Evolutionary conservation across 192 early-diverging fungal genomes (phyloP).

Genomic region (Coemansia aciculifera): DNA sequence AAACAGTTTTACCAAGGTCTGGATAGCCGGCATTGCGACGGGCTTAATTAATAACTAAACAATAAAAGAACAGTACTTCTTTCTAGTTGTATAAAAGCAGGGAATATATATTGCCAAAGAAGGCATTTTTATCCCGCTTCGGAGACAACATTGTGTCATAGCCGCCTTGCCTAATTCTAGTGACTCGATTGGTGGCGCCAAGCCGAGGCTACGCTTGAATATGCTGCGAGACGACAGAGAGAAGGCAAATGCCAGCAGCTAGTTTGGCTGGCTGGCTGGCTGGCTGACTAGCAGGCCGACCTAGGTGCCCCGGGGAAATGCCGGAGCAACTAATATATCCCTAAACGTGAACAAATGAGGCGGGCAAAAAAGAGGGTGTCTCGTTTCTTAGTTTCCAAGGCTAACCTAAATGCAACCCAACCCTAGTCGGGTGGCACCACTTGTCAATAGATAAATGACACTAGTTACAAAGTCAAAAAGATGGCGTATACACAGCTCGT

Average conservation of each 20-base stretch:
- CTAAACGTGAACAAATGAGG: conserved; percentile 3
- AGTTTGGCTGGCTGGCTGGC: not conserved
- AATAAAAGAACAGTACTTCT: not conserved
- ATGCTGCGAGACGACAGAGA: not conserved
- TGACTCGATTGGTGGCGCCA: not conserved
- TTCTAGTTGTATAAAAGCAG: not conserved
- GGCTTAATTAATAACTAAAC: too few species aligned
- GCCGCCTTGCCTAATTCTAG: not conserved
- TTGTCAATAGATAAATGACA: not conserved
- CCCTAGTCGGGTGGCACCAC: conserved; percentile 5
- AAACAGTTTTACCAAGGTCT: not conserved
- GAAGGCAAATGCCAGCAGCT: too few species aligned
- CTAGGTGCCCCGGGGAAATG: not conserved
- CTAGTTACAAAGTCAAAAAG: not conserved
- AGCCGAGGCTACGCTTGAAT: not conserved
- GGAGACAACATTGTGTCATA: not conserved
- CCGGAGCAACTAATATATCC: not conserved
- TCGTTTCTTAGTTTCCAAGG: not conserved
- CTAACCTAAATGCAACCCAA: not conserved
- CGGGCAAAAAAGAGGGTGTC: not conserved
- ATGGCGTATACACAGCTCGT: not conserved
- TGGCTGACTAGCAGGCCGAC: not conserved
- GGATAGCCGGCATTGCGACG: conserved; percentile 6
- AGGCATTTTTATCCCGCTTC: not conserved
- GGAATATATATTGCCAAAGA: not conserved